phyloP scores from a whole-genome alignment of 495 filamentous ascomycete genomes.

The Tuber borchii region DNA sequence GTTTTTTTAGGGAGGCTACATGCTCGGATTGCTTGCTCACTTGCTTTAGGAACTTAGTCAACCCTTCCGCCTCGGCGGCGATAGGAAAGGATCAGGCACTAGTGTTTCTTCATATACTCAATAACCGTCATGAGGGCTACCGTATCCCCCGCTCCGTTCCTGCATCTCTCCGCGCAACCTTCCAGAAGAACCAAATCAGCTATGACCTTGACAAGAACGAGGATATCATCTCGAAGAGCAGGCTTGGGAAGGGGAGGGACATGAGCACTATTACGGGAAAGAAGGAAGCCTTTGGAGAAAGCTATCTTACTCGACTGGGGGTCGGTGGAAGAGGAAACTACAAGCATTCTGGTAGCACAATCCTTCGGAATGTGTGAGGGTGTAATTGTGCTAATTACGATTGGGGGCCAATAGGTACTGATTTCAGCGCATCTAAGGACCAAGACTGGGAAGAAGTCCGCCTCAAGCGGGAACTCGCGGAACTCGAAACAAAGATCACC shows the following conservation, averaged over 20 bases:
- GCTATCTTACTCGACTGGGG: conserved; percentile 85
- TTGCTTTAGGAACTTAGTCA: conserved; percentile 65
- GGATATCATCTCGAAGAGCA: conserved; percentile 20
- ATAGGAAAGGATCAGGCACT: conserved; percentile 93
- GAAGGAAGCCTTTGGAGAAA: conserved; percentile 94
- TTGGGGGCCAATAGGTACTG: conserved; percentile 52
- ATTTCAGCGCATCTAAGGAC: conserved; percentile 64
- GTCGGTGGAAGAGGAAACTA: conserved; percentile 68
- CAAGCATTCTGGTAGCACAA: conserved; percentile 50
- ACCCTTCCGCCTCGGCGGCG: conserved; percentile 66
- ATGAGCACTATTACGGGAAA: conserved; percentile 40
- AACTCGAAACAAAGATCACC: conserved; percentile 76
- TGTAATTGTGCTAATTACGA: background rate
- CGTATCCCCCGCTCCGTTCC: conserved; percentile 91
- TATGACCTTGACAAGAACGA: conserved; percentile 75
- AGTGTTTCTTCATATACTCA: conserved; percentile 92
- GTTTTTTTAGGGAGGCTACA: background rate
- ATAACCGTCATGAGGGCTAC: conserved; percentile 87
- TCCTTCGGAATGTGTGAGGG: background rate
- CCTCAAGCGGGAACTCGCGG: conserved; percentile 79
- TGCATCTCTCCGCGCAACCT: conserved; percentile 76
- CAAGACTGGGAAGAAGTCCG: conserved; percentile 95
- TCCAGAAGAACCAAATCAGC: conserved; percentile 90
- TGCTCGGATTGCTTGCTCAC: background rate
- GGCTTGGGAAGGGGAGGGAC: conserved; percentile 30